phyloP scores from a whole-genome alignment of 2,329 filamentous ascomycete genomes.

The Sclerotinia sclerotiorum region DNA sequence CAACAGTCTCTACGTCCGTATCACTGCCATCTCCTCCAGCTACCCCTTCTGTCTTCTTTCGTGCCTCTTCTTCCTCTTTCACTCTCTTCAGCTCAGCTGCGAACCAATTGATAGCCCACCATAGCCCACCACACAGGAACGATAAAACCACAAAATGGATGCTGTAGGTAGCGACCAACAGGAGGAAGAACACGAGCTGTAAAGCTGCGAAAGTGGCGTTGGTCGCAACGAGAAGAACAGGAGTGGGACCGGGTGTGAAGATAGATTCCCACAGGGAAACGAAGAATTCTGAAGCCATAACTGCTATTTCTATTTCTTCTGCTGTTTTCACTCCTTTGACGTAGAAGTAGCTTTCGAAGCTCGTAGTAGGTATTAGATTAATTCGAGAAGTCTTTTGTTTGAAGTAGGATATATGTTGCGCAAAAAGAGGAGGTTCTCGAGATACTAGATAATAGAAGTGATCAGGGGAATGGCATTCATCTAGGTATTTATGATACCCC shows the following conservation, averaged over 20 bases:
- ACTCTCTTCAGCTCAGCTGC: slow-evolving; percentile 60
- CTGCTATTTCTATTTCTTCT: neutral
- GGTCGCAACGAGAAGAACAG: slow-evolving; percentile 82
- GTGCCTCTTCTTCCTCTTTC: slow-evolving; percentile 40
- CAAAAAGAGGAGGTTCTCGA: neutral
- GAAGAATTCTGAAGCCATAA: slow-evolving; percentile 49
- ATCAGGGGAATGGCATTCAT: slow-evolving; percentile 23
- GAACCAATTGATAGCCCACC: slow-evolving; percentile 98
- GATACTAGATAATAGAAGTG: slow-evolving; percentile 10
- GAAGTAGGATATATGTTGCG: neutral
- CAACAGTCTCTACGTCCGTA: slow-evolving; percentile 54
- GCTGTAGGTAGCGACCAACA: slow-evolving; percentile 80
- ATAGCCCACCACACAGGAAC: slow-evolving; percentile 74
- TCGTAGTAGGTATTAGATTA: neutral
- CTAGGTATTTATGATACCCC: slow-evolving; percentile 20
- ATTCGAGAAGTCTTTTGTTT: neutral
- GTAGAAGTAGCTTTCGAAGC: slow-evolving; percentile 1
- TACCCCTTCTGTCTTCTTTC: slow-evolving; percentile 38
- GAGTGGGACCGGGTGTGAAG: slow-evolving; percentile 89
- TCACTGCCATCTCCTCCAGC: slow-evolving; percentile 41
- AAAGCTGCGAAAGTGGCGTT: slow-evolving; percentile 86
- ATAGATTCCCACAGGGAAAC: slow-evolving; percentile 85
- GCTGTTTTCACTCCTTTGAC: neutral
- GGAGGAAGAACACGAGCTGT: slow-evolving; percentile 71
- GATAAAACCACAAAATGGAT: slow-evolving; percentile 87